phyloP scores from a whole-genome alignment of 805 yeast species.

The Metschnikowia kofuensis region DNA sequence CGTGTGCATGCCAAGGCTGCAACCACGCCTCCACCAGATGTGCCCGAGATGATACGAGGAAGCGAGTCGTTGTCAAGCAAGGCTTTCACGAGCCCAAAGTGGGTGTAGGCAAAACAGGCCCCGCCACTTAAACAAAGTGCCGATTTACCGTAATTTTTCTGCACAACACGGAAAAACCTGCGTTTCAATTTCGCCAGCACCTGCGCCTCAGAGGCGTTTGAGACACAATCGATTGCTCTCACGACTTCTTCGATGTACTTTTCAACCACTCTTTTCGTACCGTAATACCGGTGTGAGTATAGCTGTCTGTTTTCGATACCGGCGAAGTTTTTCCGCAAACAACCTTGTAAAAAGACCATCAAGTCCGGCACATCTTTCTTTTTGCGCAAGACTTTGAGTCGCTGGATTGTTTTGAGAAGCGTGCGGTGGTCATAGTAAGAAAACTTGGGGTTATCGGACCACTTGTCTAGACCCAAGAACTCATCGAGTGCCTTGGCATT shows the following conservation, averaged over 20 bases:
- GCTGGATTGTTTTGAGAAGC: slow-evolving; percentile 44
- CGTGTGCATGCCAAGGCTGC: slow-evolving; percentile 72
- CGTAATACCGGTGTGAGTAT: slow-evolving; percentile 72
- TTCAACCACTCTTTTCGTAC: slow-evolving; percentile 62
- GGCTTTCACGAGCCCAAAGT: slow-evolving; percentile 74
- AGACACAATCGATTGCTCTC: slow-evolving; percentile 43
- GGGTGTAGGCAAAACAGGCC: slow-evolving; percentile 74
- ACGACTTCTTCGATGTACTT: slow-evolving; percentile 54
- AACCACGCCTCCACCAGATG: slow-evolving; percentile 77
- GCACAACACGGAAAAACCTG: slow-evolving; percentile 52
- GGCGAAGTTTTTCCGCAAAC: slow-evolving; percentile 71
- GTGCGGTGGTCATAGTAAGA: slow-evolving; percentile 69
- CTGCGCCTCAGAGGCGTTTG: slow-evolving; percentile 27
- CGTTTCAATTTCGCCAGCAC: slow-evolving; percentile 44
- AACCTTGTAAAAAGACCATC: slow-evolving; percentile 57
- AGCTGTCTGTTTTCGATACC: slow-evolving; percentile 71
- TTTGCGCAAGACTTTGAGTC: slow-evolving; percentile 36
- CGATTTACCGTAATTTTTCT: slow-evolving; percentile 66
- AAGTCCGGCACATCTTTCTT: slow-evolving; percentile 41
- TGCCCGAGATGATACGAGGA: slow-evolving; percentile 71
- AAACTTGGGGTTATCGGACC: slow-evolving; percentile 61
- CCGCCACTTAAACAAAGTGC: slow-evolving; percentile 78
- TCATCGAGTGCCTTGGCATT: slow-evolving; percentile 59
- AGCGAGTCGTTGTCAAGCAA: slow-evolving; percentile 61
- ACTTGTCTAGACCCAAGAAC: slow-evolving; percentile 54